A percentile compares a stretch with the other conserved stretches of the same genome.
Conservation (phyloP, 1,139 yeast genomes). For the Torulaspora globosa region DNA sequence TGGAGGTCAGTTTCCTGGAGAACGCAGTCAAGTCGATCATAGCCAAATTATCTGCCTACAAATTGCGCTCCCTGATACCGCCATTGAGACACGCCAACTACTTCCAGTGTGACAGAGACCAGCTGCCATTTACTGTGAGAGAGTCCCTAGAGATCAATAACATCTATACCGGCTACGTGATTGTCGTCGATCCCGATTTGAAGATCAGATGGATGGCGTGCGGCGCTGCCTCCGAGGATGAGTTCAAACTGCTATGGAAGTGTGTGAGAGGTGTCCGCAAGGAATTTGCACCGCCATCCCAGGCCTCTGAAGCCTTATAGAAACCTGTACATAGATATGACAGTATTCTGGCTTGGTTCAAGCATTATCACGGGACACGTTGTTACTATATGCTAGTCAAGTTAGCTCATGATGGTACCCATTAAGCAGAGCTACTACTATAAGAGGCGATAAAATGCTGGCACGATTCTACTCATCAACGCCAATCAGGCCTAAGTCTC, state of each 20-base stretch:
- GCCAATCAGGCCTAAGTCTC: neutral
- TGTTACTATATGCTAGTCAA: neutral
- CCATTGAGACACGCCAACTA: slow-evolving; percentile 53
- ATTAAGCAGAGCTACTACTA: neutral
- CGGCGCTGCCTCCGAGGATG: slow-evolving; percentile 66
- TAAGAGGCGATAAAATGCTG: neutral
- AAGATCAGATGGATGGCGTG: slow-evolving; percentile 90
- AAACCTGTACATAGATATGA: slow-evolving; percentile 3
- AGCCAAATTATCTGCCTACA: slow-evolving; percentile 50
- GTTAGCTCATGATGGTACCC: neutral
- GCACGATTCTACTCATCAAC: slow-evolving; percentile 10
- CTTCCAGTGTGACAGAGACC: slow-evolving; percentile 59
- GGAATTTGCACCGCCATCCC: slow-evolving; percentile 17
- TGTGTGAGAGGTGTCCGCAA: slow-evolving; percentile 49
- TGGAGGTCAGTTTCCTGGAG: slow-evolving; percentile 73
- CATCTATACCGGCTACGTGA: slow-evolving; percentile 77
- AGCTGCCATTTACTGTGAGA: slow-evolving; percentile 56
- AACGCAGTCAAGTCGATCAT: slow-evolving; percentile 62
- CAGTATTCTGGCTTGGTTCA: neutral
- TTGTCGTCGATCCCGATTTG: slow-evolving; percentile 67
- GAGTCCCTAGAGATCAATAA: slow-evolving; percentile 65
- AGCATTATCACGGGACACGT: neutral
- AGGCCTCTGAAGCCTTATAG: neutral
- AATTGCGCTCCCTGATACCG: slow-evolving; percentile 45
- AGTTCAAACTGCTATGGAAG: slow-evolving; percentile 60